A percentile compares a stretch with the other conserved stretches of the same genome.
Evolutionary conservation across 75 land plant species (phyloP).

Genomic region (Larix kaempferi): DNA sequence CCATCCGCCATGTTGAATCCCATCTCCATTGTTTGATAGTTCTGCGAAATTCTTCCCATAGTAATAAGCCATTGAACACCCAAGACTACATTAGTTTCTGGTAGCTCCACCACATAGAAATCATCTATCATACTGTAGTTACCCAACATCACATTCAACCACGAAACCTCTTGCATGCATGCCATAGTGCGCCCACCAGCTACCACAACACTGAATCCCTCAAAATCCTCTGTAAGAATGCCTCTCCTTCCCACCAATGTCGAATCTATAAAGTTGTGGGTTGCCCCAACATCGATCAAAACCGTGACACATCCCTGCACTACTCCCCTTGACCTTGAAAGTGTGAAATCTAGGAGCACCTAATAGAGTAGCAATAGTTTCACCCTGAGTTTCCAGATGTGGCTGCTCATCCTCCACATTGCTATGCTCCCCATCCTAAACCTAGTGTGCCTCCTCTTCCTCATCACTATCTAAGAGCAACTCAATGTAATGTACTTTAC

Average conservation of each 20-base stretch:
- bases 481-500: not conserved
- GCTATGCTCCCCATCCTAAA: not conserved
- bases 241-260: not conserved
- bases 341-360: not conserved
- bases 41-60: not conserved
- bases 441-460: not conserved
- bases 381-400: not conserved
- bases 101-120: not conserved
- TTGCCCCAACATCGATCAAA: not conserved
- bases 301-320: not conserved
- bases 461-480: not conserved
- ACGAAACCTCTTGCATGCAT: not conserved
- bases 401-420: not conserved
- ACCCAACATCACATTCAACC: not conserved
- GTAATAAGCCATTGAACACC: not conserved
- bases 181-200: no score
- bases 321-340: not conserved
- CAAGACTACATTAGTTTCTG: not conserved
- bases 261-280: not conserved
- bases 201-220: no score
- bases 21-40: not conserved
- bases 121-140: not conserved
- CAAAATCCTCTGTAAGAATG: not conserved
- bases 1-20: not conserved
- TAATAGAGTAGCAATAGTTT: not conserved